Base-by-base conservation (phyloP, 371 early-diverging fungal genomes). In the Dinochytrium kinnereticum region DNA sequence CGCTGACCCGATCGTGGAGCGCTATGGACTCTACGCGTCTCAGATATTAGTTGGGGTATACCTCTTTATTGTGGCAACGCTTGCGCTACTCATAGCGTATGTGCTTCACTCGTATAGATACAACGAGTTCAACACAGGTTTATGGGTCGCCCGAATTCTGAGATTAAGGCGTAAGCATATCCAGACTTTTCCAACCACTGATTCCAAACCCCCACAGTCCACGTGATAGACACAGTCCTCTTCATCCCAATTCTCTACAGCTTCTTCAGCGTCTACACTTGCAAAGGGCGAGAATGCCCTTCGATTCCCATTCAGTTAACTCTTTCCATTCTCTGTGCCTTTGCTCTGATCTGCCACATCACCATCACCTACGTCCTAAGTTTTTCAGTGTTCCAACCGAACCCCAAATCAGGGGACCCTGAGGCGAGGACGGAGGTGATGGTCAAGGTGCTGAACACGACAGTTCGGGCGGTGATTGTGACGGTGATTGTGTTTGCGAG, bases 121-220 rank as follows among this genome's bases (percentile, higher is more conserved):
- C 3, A 77, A 67, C 50, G 75, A 77, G 28, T 77, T 77, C 68
- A 69, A 71, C 59, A 53, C 33, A 33, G 73, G 70, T 1, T 70
- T 77, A 2, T 77, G 78, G 78, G 74, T 75, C 3, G 31, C 74
- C 7, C 2, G 74, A 39, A 24, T 71, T 1, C 69, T 77, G 17
- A 37, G 78, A 70, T 49, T 64, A 15, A 53, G 53, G 26, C 50
- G 75, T 75, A 61, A 61, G 61, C 36, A 7, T 2, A 5, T n/a
- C 55, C 10, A 15, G 26, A n/a, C n/a, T n/a, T 26, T n/a, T 53
- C 13, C 26, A 21, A 53, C 55, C 7, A 5, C 26, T 53, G 26
- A 53, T n/a, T n/a, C 13, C 13, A 5, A 26, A 53, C 37, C 44
- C 28, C 24, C 5, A 33, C 44, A 71, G 70, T 74, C 26, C 65